Percentiles rank a stretch among this genome's conserved stretches.
Evolutionary conservation across 1,284 basidiomycete genomes (phyloP).

Genomic region (Cryptococcus sp.): DNA sequence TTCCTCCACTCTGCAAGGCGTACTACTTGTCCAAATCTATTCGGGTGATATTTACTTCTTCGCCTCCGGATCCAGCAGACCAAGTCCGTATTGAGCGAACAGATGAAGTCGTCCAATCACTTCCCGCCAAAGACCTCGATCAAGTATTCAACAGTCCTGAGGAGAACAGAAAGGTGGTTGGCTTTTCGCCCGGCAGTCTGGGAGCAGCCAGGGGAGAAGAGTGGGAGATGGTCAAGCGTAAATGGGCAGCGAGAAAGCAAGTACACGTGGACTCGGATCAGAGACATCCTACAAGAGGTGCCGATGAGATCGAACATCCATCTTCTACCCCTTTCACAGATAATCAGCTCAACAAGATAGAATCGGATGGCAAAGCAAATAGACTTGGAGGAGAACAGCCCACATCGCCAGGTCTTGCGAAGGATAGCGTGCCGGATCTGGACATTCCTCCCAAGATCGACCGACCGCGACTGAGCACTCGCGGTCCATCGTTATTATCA

Average conservation of each 20-base stretch:
- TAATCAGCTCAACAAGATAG: neutral
- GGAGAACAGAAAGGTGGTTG: slow-evolving; percentile 3
- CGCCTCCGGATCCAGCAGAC: slow-evolving; percentile 26
- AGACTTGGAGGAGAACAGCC: no score
- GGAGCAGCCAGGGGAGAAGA: slow-evolving; percentile 11
- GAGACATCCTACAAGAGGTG: neutral
- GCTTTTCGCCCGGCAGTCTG: slow-evolving; percentile 22
- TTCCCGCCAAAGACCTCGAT: neutral
- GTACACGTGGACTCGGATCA: neutral
- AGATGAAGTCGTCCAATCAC: slow-evolving; percentile 40
- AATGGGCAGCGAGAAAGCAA: slow-evolving; percentile 14
- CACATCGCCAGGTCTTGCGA: no score
- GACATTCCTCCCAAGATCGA: no score
- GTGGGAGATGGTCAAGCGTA: slow-evolving; percentile 20
- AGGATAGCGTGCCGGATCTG: no score
- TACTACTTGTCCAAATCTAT: slow-evolving; percentile 47
- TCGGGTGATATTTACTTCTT: slow-evolving; percentile 45
- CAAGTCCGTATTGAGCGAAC: slow-evolving; percentile 37
- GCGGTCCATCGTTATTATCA: no score
- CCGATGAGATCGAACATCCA: neutral
- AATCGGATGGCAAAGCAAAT: no score
- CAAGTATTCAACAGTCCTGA: neutral
- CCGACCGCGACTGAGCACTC: no score
- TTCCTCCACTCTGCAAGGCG: slow-evolving; percentile 8
- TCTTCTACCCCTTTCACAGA: neutral